Base-by-base conservation (phyloP, 2,329 filamentous ascomycete species). In the Aotearoamyces nothofagi region DNA sequence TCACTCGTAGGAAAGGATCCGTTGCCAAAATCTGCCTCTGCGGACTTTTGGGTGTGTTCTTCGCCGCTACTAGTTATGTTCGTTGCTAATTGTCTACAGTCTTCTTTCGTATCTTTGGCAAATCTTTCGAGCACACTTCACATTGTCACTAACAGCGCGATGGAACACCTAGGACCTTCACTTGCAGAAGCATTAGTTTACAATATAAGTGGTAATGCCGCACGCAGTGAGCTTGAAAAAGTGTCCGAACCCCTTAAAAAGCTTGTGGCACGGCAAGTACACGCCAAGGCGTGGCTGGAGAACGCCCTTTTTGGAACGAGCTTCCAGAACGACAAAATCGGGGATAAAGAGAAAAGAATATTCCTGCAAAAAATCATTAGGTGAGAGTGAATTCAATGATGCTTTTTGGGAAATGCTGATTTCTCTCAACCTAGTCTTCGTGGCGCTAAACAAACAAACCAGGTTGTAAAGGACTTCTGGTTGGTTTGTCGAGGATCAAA, bases 391-490 rank as follows among this genome's bases (percentile, higher is more conserved):
- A 7, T 26, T 5, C 13, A 13, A 12, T 8, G 26, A n/a, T n/a
- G n/a, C n/a, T n/a, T n/a, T n/a, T n/a, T n/a, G n/a, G n/a, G n/a
- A n/a, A n/a, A n/a, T n/a, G n/a, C n/a, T n/a, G n/a, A n/a, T n/a
- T n/a, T n/a, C n/a, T n/a, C n/a, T n/a, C n/a, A n/a, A 11, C 24
- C 1, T 32, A 76, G 70, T 44, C 55, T 81, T 17, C 60, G 78
- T 22, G 78, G 78, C 5, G 59, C 66, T 2, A 61, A 66, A 37
- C 55, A 61, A 27, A 81, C 77, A 3, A 79, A 75, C 37, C 63
- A 72, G 31, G 60, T 79, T 1, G 68, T 81, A 3, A 65, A 69
- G 33, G 74, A 80, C 16, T 83, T 83, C 45, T 84, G 76, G 72
- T 53, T 80, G n/a, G 60, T 63, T 2, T 75, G 73, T 36, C 60